Conservation (phyloP, 1,284 basidiomycete genomes). For the Cutaneotrichosporon sp. region DNA sequence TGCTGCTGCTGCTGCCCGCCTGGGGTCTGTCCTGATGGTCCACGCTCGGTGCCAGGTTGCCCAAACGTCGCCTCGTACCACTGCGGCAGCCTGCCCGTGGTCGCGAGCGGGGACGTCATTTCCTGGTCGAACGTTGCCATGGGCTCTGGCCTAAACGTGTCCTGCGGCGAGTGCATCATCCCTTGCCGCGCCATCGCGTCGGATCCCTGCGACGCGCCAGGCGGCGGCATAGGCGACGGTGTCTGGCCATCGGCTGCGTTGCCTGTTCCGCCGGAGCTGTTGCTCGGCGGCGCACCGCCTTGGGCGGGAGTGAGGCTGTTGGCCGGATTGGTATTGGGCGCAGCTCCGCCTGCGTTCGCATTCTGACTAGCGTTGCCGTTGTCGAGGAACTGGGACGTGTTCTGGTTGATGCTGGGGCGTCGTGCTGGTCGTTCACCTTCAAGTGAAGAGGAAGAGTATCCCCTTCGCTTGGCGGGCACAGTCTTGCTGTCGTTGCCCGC, state of each 20-base stretch:
- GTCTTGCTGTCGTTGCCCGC: background rate
- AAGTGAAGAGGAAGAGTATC: constrained; percentile 1
- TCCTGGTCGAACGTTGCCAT: constrained; percentile 6
- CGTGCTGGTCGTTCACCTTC: background rate
- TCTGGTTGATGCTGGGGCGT: background rate
- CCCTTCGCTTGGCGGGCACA: constrained; percentile 13
- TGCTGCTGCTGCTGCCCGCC: background rate
- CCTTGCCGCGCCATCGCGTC: no score
- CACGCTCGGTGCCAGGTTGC: background rate
- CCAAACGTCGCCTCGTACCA: constrained; percentile 8
- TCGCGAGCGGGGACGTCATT: background rate
- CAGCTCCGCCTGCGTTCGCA: no score
- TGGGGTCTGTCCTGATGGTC: background rate
- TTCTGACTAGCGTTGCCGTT: background rate
- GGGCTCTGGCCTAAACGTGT: constrained; percentile 10
- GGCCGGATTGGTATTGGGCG: no score
- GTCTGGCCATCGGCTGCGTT: background rate
- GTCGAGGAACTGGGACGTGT: background rate
- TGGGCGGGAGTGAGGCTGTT: no score
- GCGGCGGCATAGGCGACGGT: background rate
- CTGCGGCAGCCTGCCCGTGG: background rate
- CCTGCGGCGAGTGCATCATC: constrained; percentile 13
- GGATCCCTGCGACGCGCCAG: constrained; percentile 7
- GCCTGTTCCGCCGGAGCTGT: background rate
- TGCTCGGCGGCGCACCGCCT: background rate